These are phyloP conservation scores for Fusarium marasasianum DNA, from an alignment of 2,329 filamentous ascomycete species.

Conservation along the genomic window DNA sequence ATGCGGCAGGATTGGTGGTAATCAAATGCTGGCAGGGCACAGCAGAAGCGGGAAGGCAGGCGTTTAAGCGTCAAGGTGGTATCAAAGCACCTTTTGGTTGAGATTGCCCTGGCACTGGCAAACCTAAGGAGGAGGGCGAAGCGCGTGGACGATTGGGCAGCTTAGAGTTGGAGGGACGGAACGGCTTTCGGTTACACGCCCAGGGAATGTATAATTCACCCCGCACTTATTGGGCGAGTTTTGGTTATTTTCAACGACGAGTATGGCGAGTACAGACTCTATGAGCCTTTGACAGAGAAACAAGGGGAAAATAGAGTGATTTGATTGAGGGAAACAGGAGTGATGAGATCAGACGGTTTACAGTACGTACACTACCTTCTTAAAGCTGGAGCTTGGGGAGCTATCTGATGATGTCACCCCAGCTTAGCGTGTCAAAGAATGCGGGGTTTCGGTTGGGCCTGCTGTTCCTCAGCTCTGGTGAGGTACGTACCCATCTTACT, in stretches of 20 bases:
- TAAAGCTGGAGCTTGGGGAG: conserved; percentile 43
- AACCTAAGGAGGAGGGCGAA: conserved; percentile 24
- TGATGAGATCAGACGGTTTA: conserved; percentile 15
- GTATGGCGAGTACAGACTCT: conserved; percentile 22
- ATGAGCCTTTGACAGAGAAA: conserved; percentile 1
- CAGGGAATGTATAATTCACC: conserved; percentile 38
- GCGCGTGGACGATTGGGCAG: conserved; percentile 34
- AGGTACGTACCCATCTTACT: conserved; percentile 28
- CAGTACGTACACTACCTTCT: conserved; percentile 44
- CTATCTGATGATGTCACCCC: conserved; percentile 43
- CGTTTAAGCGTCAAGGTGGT: conserved; percentile 28
- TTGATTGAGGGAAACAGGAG: conserved; percentile 18
- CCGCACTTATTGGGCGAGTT: conserved; percentile 39
- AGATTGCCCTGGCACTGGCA: conserved; percentile 36
- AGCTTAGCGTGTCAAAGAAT: conserved; percentile 39
- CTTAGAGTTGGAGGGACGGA: conserved; percentile 44
- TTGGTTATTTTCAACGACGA: conserved; percentile 7
- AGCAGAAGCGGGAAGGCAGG: conserved; percentile 38
- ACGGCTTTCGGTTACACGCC: conserved; percentile 41
- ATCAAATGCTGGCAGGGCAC: conserved; percentile 36
- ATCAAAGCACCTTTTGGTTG: conserved; percentile 29
- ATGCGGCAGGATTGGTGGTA: conserved; percentile 39
- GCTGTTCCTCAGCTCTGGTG: conserved; percentile 15
- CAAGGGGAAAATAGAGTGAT: conserved; percentile 38
- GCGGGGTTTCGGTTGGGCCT: conserved; percentile 41